Percentiles rank a stretch among this genome's conserved stretches.
These are phyloP conservation scores for Casuarina glauca DNA, from an alignment of 306 rosid species.

Conservation along the genomic window DNA sequence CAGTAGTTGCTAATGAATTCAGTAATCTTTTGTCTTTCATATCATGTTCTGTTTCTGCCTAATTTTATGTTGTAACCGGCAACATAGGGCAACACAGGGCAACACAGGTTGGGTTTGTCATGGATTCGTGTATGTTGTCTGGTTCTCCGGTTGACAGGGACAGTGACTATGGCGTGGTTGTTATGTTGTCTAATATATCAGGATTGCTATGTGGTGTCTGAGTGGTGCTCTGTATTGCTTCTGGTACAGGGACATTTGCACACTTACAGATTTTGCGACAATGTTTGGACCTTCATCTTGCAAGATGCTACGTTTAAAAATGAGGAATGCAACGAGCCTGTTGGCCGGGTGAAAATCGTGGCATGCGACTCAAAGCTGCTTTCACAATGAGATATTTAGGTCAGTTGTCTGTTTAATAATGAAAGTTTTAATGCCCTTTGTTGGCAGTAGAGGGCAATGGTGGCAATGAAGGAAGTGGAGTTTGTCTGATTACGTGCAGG, in stretches of 20 bases:
- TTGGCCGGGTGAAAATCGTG: slow-evolving; percentile 80
- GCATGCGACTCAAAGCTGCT: slow-evolving; percentile 97
- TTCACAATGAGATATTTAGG: slow-evolving; percentile 49
- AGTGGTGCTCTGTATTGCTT: slow-evolving; percentile 5
- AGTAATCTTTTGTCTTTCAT: background rate
- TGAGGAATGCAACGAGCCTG: slow-evolving; percentile 65
- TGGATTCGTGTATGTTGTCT: background rate
- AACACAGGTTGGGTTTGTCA: too few relatives aligned
- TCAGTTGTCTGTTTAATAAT: slow-evolving; percentile 23
- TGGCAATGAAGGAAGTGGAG: slow-evolving; percentile 24
- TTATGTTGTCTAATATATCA: background rate
- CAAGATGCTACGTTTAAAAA: slow-evolving; percentile 65
- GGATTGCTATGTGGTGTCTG: background rate
- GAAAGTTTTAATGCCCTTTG: background rate
- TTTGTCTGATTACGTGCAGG: slow-evolving; percentile 33
- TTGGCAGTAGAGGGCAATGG: slow-evolving; percentile 23
- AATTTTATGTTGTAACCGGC: background rate
- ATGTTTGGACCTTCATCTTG: slow-evolving; percentile 95
- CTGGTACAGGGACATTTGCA: slow-evolving; percentile 86
- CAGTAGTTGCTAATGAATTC: background rate
- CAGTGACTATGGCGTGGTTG: too few relatives aligned
- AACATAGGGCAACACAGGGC: background rate
- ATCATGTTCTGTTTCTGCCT: background rate
- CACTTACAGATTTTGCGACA: slow-evolving; percentile 94
- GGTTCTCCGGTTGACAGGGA: background rate